Percentiles rank a stretch among this genome's conserved stretches.
These are phyloP conservation scores for Wallacemonas rigidus DNA, from an alignment of 208 protist species.

Conservation along the genomic window DNA sequence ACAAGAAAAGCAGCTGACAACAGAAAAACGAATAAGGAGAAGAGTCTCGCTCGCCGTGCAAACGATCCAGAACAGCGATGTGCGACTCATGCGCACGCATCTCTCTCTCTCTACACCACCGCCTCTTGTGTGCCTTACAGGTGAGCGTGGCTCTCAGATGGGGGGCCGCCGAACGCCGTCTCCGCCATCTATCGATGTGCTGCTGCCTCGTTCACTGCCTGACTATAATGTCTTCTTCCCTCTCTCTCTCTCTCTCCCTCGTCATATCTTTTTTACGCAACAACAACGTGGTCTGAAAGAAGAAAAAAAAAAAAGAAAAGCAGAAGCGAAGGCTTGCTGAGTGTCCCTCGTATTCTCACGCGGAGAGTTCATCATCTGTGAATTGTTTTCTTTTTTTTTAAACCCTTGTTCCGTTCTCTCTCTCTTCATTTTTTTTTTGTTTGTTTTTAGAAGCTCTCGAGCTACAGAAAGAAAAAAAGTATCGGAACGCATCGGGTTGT, in stretches of 20 bases:
- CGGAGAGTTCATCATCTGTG: neutral
- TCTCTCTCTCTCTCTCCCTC: constrained; percentile 1
- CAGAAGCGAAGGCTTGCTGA: constrained; percentile 7
- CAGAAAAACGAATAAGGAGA: too few relatives aligned
- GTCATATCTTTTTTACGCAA: constrained; percentile 18
- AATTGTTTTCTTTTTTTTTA: constrained; percentile 10
- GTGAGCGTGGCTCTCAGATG: too few relatives aligned
- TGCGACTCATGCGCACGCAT: neutral
- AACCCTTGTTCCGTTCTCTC: neutral
- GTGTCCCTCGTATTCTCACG: neutral
- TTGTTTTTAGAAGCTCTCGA: constrained; percentile 8
- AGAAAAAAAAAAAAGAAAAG: constrained; percentile 24
- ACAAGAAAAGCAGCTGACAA: too few relatives aligned
- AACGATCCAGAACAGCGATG: too few relatives aligned
- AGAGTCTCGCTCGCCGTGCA: too few relatives aligned
- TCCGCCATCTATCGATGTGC: too few relatives aligned
- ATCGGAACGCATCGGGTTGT: neutral
- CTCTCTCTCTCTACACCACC: constrained; percentile 6
- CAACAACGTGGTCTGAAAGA: constrained; percentile 20
- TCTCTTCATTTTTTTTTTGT: constrained; percentile 17
- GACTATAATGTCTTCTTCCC: neutral
- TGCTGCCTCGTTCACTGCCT: too few relatives aligned
- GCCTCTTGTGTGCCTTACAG: neutral
- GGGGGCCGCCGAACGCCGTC: too few relatives aligned
- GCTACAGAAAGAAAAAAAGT: neutral